Base-by-base conservation (phyloP, 2,329 filamentous ascomycete species). In the Aspergillus quadrilineatus region DNA sequence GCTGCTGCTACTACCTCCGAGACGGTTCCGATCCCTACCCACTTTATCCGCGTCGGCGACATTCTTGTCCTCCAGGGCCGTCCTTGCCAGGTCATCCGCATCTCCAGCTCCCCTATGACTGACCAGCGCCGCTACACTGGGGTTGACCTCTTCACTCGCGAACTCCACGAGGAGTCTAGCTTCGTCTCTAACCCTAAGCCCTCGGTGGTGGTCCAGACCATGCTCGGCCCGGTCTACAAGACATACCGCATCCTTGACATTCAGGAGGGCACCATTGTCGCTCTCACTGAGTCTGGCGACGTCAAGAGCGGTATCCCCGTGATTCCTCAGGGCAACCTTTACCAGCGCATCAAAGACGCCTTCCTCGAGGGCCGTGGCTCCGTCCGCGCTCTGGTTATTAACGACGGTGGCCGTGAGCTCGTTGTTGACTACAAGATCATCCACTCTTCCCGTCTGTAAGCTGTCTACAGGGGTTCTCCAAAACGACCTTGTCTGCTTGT, bases 91-190 rank as follows among this genome's bases (percentile, higher is more conserved):
- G 93, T 99, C 78, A 99, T 99, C 84, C 93, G 93, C 77, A 97
- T 99, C 88, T 96, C 92, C 67, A 96, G 92, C 80, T 97, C 93
- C 57, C 85, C 90, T 67, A 93, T 96, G 82, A 99, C 94, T 62
- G 94, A 94, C 77, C 94, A 99, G 86, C 93, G 99, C 88, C 90
- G 94, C 76, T 99, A 97, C 86, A 90, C 99, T 63, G 94, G 94
- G 86, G 94, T 99, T 68, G 94, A 99, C 80, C 89, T 99, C 73
- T 99, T 99, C 90, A 97, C 92, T 85, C 96, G 96, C 86, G 91
- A 97, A 83, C 86, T 99, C 66, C 92, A 97, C 75, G 94, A 99
- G 83, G 94, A 99, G 88, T 96, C 91, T 56, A 93, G 89, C 71
- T 97, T 96, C 82, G 87, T 97, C 81, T 92, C 90, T 80, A 95